A percentile compares a stretch with the other conserved stretches of the same genome.
Evolutionary conservation across 805 yeast species (phyloP).

Genomic region (Myxozyma udenii): DNA sequence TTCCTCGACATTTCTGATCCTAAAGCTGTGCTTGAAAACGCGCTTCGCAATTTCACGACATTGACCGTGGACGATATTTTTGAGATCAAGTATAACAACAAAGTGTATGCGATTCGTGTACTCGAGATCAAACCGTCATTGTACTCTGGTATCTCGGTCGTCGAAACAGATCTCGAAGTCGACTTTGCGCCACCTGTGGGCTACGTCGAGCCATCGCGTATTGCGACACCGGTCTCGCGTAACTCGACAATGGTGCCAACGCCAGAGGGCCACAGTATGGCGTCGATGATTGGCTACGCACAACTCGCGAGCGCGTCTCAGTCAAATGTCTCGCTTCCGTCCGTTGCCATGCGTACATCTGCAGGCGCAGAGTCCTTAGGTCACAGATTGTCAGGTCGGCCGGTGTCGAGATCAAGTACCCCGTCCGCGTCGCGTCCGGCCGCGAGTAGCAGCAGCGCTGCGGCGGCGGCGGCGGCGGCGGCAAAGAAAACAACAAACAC

Average conservation of each 20-base stretch:
- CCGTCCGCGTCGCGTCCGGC: slow-evolving; percentile 3
- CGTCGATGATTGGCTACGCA: slow-evolving; percentile 64
- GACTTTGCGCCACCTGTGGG: slow-evolving; percentile 99
- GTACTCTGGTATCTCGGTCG: slow-evolving; percentile 76
- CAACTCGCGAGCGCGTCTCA: slow-evolving; percentile 49
- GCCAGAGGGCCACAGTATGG: slow-evolving; percentile 51
- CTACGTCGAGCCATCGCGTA: slow-evolving; percentile 61
- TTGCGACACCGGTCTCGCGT: slow-evolving; percentile 3
- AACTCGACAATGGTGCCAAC: slow-evolving; percentile 16
- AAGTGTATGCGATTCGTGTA: slow-evolving; percentile 73
- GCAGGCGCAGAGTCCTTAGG: slow-evolving; percentile 11
- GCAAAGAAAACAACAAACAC: background rate
- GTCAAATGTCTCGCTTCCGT: slow-evolving; percentile 9
- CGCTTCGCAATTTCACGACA: slow-evolving; percentile 83
- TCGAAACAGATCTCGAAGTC: slow-evolving; percentile 93
- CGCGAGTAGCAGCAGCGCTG: slow-evolving; percentile 5
- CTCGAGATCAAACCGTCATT: slow-evolving; percentile 71
- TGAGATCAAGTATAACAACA: slow-evolving; percentile 78
- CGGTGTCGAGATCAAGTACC: background rate
- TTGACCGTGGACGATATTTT: slow-evolving; percentile 80
- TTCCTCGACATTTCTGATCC: slow-evolving; percentile 93
- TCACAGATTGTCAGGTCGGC: slow-evolving; percentile 22
- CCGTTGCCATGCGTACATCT: slow-evolving; percentile 1
- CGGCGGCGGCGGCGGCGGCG: slow-evolving; percentile 2
- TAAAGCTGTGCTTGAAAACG: slow-evolving; percentile 92